Base-by-base conservation (phyloP, 768 basidiomycete species). In the Trametes coccinea region DNA sequence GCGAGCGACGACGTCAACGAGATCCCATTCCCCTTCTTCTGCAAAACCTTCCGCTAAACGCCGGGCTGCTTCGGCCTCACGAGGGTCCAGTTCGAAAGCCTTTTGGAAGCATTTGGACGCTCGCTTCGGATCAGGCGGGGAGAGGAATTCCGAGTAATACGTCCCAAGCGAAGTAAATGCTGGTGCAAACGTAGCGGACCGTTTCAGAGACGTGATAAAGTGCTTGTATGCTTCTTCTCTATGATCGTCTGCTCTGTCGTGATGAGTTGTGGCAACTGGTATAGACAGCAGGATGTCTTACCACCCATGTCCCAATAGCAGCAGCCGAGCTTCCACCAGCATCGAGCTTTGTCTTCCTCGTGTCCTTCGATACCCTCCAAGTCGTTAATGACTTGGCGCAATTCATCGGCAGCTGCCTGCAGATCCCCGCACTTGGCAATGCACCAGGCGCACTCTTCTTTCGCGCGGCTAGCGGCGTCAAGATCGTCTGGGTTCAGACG, bases 61-160 rank as follows among this genome's bases (percentile, higher is more conserved):
- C 54, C 83, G 80, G 0, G 96, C 97, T 1, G 97, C 94, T 22
- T 89, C 85, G 10, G 82, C 86, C 74, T 99, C 93, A 14, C 90
- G 82, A 2, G 94, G 83, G 75, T 98, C 96, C 5, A 98, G 84
- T 73, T 98, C 97, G 68, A 99, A 98, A 0, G 96, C 97, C 70
- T 96, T 98, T 69, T 98, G 95, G 74, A 96, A 98, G 72, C 96
- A 98, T 71, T 95, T 95, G 3, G 92, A 89, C 0, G 96, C 91
- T 40, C 95, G 86, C 5, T 84, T 83, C 27, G 85, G 87, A 73
- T 98, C 95, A 0, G 88, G 84, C 0, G 93, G 93, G 10, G 78
- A 75, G 3, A 82, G 77, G 59, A 77, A 79, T 44, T 94, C 89
- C 17, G 82, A 75, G 73, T 98, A 98, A 75, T 95, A 95, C 49